Evolutionary conservation across 352 stramenopile genomes (phyloP).

Genomic region (Pythium coloratum): DNA sequence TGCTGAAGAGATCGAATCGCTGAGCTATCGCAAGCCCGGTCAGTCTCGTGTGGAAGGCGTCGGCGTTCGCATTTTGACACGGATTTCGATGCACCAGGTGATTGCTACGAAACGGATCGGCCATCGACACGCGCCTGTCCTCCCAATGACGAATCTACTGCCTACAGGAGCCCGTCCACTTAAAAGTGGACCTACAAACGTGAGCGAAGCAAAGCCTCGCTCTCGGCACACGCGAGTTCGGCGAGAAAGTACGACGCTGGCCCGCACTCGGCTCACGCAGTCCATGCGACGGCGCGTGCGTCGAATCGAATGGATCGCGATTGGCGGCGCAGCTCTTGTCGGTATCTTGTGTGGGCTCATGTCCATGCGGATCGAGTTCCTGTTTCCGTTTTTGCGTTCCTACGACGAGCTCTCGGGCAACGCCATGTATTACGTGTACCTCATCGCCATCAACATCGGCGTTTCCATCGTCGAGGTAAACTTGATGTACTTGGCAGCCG

Average conservation of each 20-base stretch:
- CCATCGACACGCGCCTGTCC: neutral
- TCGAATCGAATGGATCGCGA: constrained; percentile 13
- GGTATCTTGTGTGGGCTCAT: constrained; percentile 9
- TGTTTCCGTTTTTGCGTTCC: neutral
- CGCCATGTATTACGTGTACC: neutral
- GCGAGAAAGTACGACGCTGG: constrained; percentile 3
- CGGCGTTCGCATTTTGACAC: constrained; percentile 14
- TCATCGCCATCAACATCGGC: constrained; percentile 4
- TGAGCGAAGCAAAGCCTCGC: neutral
- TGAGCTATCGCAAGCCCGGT: neutral
- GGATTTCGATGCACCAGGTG: constrained; percentile 23
- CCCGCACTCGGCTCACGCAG: neutral
- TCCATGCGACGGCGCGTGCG: constrained; percentile 9
- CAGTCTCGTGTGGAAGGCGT: constrained; percentile 14
- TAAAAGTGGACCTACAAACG: neutral
- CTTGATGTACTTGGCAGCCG: neutral
- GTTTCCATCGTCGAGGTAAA: constrained; percentile 9
- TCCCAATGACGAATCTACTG: neutral
- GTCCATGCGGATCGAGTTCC: constrained; percentile 9
- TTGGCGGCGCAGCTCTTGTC: neutral
- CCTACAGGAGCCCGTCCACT: neutral
- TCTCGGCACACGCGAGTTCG: neutral
- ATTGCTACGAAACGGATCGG: constrained; percentile 6
- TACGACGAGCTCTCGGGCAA: constrained; percentile 8
- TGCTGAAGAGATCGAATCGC: neutral